Base-by-base conservation (phyloP, 2,329 filamentous ascomycete species). In the Hymenoscyphus occultus region DNA sequence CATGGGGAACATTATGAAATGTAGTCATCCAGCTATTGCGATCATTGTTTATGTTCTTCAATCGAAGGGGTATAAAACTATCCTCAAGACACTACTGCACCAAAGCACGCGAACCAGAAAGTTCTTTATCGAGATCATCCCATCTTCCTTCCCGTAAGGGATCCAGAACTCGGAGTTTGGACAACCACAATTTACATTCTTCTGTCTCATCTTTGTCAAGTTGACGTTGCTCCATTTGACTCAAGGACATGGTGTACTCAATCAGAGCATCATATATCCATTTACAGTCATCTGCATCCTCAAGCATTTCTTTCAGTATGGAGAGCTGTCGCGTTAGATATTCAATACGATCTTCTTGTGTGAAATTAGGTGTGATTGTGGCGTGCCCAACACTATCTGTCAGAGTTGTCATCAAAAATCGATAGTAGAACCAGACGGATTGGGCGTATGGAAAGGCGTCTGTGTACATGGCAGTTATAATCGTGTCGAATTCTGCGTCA, bases 341-440 rank as follows among this genome's bases (percentile, higher is more conserved):
- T 2, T 80, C 76, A 40, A 86, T 75, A 59, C 90, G 86, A 64
- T 94, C 86, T 9, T 83, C 78, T 5, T 80, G 75, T 1, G 82
- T 82, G 39, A 96, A 78, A 45, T 85, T 81, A 0, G 86, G 86
- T 14, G 88, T 84, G 71, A 97, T 90, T 10, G 84, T 84, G 22
- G 82, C 79, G 2, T 79, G 74, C 14, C 80, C 78, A 14, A 75
- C 79, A 59, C 78, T 79, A 72, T 80, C 82, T 61, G 83, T 80
- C 71, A 90, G 80, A 73, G 88, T 90, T 66, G 87, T 84, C 79
- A 97, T 87, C 64, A 97, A 80, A 73, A 90, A 96, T 71, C 95
- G 90, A 76, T 98, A 93, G 74, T 99, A 98, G 77, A 96, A 97
- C 93, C 95, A 99, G 5, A 97, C 82, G 19, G 93, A 97, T 75